phyloP scores from a whole-genome alignment of 2,329 filamentous ascomycete genomes.

The Leptographium lundbergii region DNA sequence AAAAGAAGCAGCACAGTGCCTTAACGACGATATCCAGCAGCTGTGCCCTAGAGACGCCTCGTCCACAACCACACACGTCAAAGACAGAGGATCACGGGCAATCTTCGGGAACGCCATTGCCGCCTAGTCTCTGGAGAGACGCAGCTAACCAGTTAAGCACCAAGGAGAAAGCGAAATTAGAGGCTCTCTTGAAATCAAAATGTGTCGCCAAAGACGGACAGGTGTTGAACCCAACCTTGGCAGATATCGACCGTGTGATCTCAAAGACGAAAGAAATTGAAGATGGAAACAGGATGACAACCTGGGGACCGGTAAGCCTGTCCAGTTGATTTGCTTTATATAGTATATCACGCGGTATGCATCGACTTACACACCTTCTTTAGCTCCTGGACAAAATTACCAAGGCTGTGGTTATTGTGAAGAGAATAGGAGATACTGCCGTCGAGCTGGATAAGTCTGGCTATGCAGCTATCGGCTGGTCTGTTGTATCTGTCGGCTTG shows the following conservation, averaged over 20 bases:
- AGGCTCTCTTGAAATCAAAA: not conserved
- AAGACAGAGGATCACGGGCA: not conserved
- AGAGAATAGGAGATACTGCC: not conserved
- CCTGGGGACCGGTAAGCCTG: not conserved
- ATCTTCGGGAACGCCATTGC: not conserved
- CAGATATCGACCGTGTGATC: not conserved
- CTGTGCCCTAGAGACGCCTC: not conserved
- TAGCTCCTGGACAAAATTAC: not conserved
- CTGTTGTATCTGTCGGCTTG: not conserved
- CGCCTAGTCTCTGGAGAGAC: not conserved
- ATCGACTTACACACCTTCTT: not conserved
- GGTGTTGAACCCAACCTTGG: not conserved
- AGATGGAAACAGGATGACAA: not conserved
- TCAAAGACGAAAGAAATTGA: not conserved
- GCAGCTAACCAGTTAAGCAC: not conserved
- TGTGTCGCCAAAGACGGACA: not conserved
- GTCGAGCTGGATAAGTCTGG: not conserved
- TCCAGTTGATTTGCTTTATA: not conserved
- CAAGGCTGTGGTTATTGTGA: not conserved
- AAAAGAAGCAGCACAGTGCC: not conserved
- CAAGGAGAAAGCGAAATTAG: not conserved
- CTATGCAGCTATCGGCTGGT: conserved; percentile 1
- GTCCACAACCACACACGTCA: not conserved
- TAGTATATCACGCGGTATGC: not conserved
- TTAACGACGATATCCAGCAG: not conserved